Base-by-base conservation (phyloP, 2,329 filamentous ascomycete genomes). In the Mariannaea sp. region DNA sequence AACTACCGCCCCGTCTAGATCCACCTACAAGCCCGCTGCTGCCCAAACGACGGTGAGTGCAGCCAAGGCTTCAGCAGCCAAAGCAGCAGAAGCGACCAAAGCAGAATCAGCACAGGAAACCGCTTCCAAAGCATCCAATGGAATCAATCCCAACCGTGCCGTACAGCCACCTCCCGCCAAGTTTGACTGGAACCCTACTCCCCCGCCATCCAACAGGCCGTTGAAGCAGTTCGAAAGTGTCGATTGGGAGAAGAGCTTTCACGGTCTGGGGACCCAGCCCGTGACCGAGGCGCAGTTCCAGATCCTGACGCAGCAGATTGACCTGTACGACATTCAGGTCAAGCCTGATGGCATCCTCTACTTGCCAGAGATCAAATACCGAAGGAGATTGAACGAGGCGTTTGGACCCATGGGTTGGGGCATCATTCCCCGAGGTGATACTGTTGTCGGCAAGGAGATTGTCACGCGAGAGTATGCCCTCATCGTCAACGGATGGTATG, bases 401-500 rank as follows among this genome's bases (percentile, higher is more conserved):
- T 99, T 99, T 75, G 93, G 94, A 0, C 94, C 94, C 0, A 94
- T 95, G 48, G 94, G 89, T 6, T 99, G 94, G 94, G 94, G 94
- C 1, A 77, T 99, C 49, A 93, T 93, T 50, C 94, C 94, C 8
- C 80, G 92, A 53, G 88, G 92, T 13, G 90, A 96, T 70, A 86
- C 90, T 45, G 87, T 91, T 10, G 89, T 96, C 1, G 92, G 90
- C n/a, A 84, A 86, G 24, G 90, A 88, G 71, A 79, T 87, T 40
- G 84, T 87, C 16, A 97, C 93, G 65, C 83, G 94, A 62, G 94
- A 99, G 76, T 99, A 97, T 74, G 94, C 92, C 27, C 81, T 99
- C 52, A 82, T 99, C 56, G 90, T 88, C 44, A 86, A 92, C 66
- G 94, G 93, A 63, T 81, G 93, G 92, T 96, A 79, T 58, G 85